These are phyloP conservation scores for Diaporthe longicolla DNA, from an alignment of 2,329 filamentous ascomycete genomes.

Conservation along the genomic window DNA sequence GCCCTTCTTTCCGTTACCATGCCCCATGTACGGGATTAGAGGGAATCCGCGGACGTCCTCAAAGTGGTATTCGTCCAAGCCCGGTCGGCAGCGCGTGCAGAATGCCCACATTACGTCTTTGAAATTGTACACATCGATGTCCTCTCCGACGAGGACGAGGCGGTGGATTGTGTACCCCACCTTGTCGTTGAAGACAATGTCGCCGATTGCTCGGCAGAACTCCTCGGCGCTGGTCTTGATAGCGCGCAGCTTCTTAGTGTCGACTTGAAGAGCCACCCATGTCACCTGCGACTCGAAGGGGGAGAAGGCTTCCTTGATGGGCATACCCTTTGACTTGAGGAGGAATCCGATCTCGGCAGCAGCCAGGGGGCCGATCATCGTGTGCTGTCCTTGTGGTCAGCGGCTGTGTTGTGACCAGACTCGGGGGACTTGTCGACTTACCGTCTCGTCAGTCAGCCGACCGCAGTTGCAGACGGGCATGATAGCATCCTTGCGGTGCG, in stretches of 20 bases:
- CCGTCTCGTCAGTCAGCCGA: conserved; percentile 60
- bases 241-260: conserved; percentile 67
- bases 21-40: conserved; percentile 62
- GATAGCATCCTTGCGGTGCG: conserved; percentile 62
- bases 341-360: conserved; percentile 58
- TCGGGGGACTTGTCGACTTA: conserved; percentile 32
- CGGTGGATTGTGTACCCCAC: conserved; percentile 59
- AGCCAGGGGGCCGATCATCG: conserved; percentile 57
- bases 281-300: conserved; percentile 63
- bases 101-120: conserved; percentile 66
- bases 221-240: conserved; percentile 63
- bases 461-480: conserved; percentile 63
- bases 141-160: conserved; percentile 61
- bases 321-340: conserved; percentile 55
- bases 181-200: conserved; percentile 60
- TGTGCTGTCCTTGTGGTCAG: conserved; percentile 46
- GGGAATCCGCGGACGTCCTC: conserved; percentile 60
- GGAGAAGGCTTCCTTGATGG: conserved; percentile 59
- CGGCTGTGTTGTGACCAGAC: background rate
- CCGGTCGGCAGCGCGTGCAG: conserved; percentile 61
- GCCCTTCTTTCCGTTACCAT: conserved; percentile 52
- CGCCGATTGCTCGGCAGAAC: conserved; percentile 57
- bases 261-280: conserved; percentile 68
- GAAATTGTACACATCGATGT: conserved; percentile 62
- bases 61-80: conserved; percentile 59